A percentile compares a stretch with the other conserved stretches of the same genome.
These are phyloP conservation scores for Zygosaccharomyces pseudorouxii DNA, from an alignment of 805 yeast genomes.

Conservation along the genomic window DNA sequence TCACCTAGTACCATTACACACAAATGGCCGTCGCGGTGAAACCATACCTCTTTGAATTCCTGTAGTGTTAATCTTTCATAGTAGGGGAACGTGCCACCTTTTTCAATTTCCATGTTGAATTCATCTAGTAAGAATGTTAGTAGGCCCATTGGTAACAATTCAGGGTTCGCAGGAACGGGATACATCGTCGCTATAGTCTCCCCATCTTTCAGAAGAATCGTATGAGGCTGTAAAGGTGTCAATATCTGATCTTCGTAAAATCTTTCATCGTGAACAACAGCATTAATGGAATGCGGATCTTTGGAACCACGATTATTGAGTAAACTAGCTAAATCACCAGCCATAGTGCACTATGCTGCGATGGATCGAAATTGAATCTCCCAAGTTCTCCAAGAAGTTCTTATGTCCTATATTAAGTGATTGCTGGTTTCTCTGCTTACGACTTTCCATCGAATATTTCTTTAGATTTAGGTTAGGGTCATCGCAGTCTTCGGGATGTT, in stretches of 20 bases:
- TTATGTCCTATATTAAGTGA: not conserved
- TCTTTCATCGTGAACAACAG: not conserved
- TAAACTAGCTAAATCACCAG: not conserved
- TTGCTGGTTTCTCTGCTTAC: not conserved
- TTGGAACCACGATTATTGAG: not conserved
- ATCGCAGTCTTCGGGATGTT: too few relatives aligned
- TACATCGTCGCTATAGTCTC: constrained; percentile 91
- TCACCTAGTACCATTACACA: constrained; percentile 73
- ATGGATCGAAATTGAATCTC: not conserved
- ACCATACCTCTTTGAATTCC: constrained; percentile 83
- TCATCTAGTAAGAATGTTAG: constrained; percentile 83
- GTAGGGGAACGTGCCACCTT: constrained; percentile 84
- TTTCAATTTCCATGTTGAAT: constrained; percentile 84
- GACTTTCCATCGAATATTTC: too few relatives aligned
- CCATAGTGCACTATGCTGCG: not conserved
- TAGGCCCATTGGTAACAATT: constrained; percentile 66
- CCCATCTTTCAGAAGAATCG: constrained; percentile 78
- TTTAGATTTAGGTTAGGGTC: too few relatives aligned
- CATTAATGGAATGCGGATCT: not conserved
- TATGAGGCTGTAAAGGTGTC: constrained; percentile 50
- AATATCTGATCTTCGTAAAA: constrained; percentile 10
- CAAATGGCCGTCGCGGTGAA: constrained; percentile 46
- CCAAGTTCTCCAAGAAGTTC: not conserved
- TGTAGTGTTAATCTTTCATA: constrained; percentile 73
- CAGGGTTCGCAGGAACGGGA: constrained; percentile 63